Conservation (phyloP, 2,329 filamentous ascomycete genomes). For the Colletotrichum sp. region DNA sequence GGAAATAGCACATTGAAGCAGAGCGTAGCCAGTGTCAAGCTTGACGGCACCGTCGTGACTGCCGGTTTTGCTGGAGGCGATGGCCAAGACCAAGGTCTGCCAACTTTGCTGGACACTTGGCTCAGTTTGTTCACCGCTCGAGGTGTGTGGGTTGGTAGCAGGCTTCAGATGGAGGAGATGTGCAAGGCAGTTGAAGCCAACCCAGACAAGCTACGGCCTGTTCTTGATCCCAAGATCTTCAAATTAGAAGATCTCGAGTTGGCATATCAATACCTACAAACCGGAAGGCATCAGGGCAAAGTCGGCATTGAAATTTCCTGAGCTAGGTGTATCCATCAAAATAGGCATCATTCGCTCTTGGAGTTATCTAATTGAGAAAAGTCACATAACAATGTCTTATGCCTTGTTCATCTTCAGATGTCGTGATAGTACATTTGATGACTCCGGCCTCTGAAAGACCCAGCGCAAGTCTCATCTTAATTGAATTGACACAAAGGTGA, state of each 20-base stretch:
- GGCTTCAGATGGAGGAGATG: constrained; percentile 53
- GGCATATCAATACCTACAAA: constrained; percentile 43
- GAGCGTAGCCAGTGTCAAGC: constrained; percentile 40
- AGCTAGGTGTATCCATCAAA: background rate
- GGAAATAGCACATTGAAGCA: constrained; percentile 44
- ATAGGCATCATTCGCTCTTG: background rate
- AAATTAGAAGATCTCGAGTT: constrained; percentile 48
- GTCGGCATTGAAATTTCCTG: constrained; percentile 47
- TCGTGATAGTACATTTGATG: background rate
- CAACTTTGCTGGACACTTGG: constrained; percentile 32
- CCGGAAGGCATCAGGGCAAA: constrained; percentile 43
- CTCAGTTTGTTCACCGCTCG: constrained; percentile 45
- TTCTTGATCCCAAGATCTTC: constrained; percentile 52
- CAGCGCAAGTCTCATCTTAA: background rate
- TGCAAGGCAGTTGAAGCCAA: constrained; percentile 53
- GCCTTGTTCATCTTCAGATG: background rate
- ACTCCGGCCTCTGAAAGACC: background rate
- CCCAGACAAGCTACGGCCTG: constrained; percentile 39
- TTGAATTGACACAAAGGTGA: background rate
- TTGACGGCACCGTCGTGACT: constrained; percentile 45
- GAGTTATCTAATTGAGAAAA: background rate
- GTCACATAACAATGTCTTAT: background rate
- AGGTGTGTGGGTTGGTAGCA: constrained; percentile 51
- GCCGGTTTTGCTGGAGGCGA: constrained; percentile 37
- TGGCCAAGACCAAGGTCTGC: constrained; percentile 25